Conservation (phyloP, 805 yeast species). For the Saccharomyces cerevisiae region DNA sequence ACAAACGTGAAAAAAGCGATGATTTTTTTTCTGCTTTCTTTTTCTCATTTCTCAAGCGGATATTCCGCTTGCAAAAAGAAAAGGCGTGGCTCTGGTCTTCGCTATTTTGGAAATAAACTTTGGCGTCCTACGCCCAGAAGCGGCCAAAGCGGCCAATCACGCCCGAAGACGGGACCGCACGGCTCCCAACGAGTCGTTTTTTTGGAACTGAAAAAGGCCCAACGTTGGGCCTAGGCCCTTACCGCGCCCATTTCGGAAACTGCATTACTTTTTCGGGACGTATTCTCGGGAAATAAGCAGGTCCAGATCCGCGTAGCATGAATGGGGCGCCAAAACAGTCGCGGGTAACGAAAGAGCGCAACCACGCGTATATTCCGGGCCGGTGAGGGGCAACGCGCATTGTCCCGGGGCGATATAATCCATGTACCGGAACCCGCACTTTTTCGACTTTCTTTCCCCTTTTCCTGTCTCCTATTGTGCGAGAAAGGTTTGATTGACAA, state of each 20-base stretch:
- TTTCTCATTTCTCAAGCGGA: not conserved
- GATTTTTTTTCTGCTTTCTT: not conserved
- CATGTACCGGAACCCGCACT: not conserved
- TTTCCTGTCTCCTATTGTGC: not conserved
- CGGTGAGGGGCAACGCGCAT: not conserved
- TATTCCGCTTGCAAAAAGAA: not conserved
- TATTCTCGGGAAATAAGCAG: not conserved
- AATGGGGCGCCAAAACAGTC: not conserved
- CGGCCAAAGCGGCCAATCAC: not conserved
- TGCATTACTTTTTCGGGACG: not conserved
- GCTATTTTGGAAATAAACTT: not conserved
- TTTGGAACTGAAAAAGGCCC: not conserved
- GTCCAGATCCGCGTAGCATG: not conserved
- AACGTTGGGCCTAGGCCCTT: not conserved
- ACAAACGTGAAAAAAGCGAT: not conserved
- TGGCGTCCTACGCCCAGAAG: not conserved
- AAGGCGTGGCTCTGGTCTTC: not conserved
- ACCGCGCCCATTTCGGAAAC: not conserved
- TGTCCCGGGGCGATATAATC: constrained; percentile 1
- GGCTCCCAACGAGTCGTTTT: not conserved
- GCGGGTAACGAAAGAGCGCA: not conserved
- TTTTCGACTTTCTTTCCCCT: not conserved
- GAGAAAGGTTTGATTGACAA: not conserved
- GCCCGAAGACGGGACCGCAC: not conserved
- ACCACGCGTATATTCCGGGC: not conserved